A percentile compares a stretch with the other conserved stretches of the same genome.
phyloP scores from a whole-genome alignment of 2,329 filamentous ascomycete species.

The Fusarium sp. region DNA sequence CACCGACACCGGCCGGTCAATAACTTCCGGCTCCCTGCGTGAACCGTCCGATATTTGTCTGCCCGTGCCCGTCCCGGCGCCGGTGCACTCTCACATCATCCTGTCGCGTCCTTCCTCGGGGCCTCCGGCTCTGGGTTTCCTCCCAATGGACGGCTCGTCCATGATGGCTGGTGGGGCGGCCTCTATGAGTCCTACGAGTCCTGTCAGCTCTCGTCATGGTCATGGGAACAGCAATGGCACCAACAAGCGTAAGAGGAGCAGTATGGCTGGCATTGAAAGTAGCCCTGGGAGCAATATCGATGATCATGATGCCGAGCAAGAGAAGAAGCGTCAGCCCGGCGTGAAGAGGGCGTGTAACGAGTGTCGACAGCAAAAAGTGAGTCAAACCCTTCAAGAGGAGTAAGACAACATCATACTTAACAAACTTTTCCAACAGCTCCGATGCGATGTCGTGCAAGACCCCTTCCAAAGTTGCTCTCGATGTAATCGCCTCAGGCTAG shows the following conservation, averaged over 20 bases:
- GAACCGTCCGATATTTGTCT: slow-evolving; percentile 17
- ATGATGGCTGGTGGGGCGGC: slow-evolving; percentile 59
- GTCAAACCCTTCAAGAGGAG: slow-evolving; percentile 42
- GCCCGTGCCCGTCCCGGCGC: slow-evolving; percentile 23
- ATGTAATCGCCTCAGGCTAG: slow-evolving; percentile 81
- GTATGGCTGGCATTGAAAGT: slow-evolving; percentile 64
- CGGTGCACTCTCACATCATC: slow-evolving; percentile 20
- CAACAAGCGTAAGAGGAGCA: slow-evolving; percentile 70
- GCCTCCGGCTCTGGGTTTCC: slow-evolving; percentile 29
- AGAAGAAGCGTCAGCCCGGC: slow-evolving; percentile 73
- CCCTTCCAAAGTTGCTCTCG: slow-evolving; percentile 82
- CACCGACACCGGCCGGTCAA: slow-evolving; percentile 45
- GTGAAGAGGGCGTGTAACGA: slow-evolving; percentile 87
- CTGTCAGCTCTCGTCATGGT: slow-evolving; percentile 62
- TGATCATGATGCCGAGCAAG: slow-evolving; percentile 67
- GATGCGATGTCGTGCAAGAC: slow-evolving; percentile 86
- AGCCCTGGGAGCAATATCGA: slow-evolving; percentile 66
- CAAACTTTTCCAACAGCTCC: slow-evolving; percentile 63
- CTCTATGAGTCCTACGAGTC: slow-evolving; percentile 66
- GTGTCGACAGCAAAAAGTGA: slow-evolving; percentile 86
- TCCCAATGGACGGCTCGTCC: slow-evolving; percentile 60
- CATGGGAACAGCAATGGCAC: slow-evolving; percentile 54
- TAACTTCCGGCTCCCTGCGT: slow-evolving; percentile 17
- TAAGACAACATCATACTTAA: slow-evolving; percentile 11
- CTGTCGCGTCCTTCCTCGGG: slow-evolving; percentile 24